Evolutionary conservation across 164 flowering plant genomes (phyloP), one percentile per base, ranked within the genome.

Genomic region (Vitis vinifera): DNA sequence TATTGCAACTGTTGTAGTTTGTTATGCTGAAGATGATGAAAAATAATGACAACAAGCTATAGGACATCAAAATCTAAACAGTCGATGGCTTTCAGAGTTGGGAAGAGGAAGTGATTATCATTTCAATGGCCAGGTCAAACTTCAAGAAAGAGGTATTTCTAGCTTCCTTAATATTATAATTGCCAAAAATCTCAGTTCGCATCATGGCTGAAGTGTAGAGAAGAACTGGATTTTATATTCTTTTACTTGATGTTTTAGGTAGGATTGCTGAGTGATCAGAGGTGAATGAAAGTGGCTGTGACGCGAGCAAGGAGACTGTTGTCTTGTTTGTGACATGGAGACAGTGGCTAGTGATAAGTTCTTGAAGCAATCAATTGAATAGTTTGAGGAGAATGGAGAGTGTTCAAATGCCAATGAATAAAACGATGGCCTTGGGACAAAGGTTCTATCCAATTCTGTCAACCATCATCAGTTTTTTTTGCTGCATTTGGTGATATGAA

Each of bases 1-100:
- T 56, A 47, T 31, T 56, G 52, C n/a, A 51, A 48, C 27, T 76
- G 44, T 53, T 79, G 71, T 72, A 95, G 99, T 98, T 95, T 76
- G 93, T 91, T 68, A 74, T 85, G 19, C 82, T 95, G 63, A 93
- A 73, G 84, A 89, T 85, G 86, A 64, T 88, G 77, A 89, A 78
- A 79, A 83, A 86, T 85, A 91, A 85, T 49, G 90, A 83, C 17
- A 87, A 86, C 71, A 88, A 85, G 72, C 80, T 95, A 47, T 86
- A 88, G 75, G 91, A 90, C 65, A 47, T 93, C 76, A 98, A 93
- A 74, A 90, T 93, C 71, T 95, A 98, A 58, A 93, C 99, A 9
- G 99, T 95, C 44, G 95, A 95, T 85, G 99, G 98, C 69, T 95
- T 95, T 82, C 98, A 95, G 78, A 98, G 99, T 59, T 86, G 99